A percentile compares a stretch with the other conserved stretches of the same genome.
phyloP scores from a whole-genome alignment of 192 early-diverging fungal genomes.

The Gaertneriomyces sp. region DNA sequence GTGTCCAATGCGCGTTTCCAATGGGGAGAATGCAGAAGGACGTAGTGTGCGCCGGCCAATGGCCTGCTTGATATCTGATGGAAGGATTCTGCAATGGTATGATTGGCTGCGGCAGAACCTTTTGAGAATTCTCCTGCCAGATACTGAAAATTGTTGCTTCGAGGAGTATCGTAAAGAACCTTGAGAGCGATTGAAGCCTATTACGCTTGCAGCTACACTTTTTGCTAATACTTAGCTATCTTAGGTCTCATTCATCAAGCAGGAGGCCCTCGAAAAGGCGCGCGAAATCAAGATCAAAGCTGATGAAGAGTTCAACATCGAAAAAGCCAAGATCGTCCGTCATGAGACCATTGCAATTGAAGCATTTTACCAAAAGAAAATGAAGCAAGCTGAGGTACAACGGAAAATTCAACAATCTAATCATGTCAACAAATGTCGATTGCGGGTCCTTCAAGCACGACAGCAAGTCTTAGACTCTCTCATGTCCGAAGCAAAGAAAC shows the following conservation, averaged over 20 bases:
- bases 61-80: too few species aligned
- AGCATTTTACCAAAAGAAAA: conserved; percentile 90
- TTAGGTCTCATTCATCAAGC: conserved; percentile 95
- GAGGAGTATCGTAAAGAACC: background rate
- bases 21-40: background rate
- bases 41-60: background rate
- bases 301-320: conserved; percentile 99
- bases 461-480: conserved; percentile 83
- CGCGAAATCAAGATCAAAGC: conserved; percentile 99
- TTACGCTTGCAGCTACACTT: background rate
- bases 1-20: conserved; percentile 7
- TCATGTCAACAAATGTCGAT: conserved; percentile 92
- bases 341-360: conserved; percentile 97
- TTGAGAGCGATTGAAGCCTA: too few species aligned
- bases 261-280: conserved; percentile 98
- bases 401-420: conserved; percentile 95
- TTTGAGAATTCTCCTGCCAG: background rate
- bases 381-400: conserved; percentile 95
- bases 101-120: conserved; percentile 7
- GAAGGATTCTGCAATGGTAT: background rate
- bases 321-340: conserved; percentile 98
- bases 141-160: too few species aligned
- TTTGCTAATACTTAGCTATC: conserved; percentile 3
- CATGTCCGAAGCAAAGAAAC: conserved; percentile 64
- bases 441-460: conserved; percentile 81